These are phyloP conservation scores for Raffaelea ambrosiae DNA, from an alignment of 2,329 filamentous ascomycete genomes.

Conservation along the genomic window DNA sequence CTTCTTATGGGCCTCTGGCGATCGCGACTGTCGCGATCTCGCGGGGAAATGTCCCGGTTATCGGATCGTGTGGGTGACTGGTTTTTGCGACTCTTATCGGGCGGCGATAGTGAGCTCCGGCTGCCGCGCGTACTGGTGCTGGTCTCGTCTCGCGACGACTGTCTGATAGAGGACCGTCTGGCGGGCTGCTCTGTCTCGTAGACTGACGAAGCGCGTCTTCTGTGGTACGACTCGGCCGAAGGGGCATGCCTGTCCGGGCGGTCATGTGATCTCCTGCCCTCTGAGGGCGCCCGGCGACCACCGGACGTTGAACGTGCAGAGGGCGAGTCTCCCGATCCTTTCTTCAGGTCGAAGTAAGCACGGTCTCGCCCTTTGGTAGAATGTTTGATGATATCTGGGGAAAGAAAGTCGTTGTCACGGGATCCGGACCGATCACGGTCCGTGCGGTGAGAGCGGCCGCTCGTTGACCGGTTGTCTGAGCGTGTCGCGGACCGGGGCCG, in stretches of 20 bases:
- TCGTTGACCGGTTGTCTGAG: slow-evolving; percentile 15
- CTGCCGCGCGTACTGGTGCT: slow-evolving; percentile 4
- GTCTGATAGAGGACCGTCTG: slow-evolving; percentile 8
- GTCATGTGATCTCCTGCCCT: slow-evolving; percentile 2
- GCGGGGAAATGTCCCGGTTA: background rate
- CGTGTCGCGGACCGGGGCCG: slow-evolving; percentile 25
- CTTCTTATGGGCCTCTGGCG: slow-evolving; percentile 16
- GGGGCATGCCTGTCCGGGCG: background rate
- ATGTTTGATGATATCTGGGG: slow-evolving; percentile 34
- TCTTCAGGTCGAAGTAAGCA: slow-evolving; percentile 25
- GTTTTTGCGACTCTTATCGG: slow-evolving; percentile 20
- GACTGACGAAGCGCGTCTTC: slow-evolving; percentile 25
- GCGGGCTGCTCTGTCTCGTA: slow-evolving; percentile 13
- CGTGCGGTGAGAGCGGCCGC: slow-evolving; percentile 24
- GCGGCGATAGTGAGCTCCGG: slow-evolving; percentile 9
- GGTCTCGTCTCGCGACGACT: slow-evolving; percentile 9
- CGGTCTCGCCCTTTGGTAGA: slow-evolving; percentile 33
- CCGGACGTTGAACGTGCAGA: slow-evolving; percentile 9
- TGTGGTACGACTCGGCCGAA: slow-evolving; percentile 10
- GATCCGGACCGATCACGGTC: slow-evolving; percentile 14
- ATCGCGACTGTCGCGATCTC: slow-evolving; percentile 1
- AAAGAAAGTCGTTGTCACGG: slow-evolving; percentile 26
- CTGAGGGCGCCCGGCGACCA: slow-evolving; percentile 3
- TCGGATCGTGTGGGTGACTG: background rate
- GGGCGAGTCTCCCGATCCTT: background rate